Conservation (phyloP, 371 early-diverging fungal genomes). For the Actinomortierella ambigua region DNA sequence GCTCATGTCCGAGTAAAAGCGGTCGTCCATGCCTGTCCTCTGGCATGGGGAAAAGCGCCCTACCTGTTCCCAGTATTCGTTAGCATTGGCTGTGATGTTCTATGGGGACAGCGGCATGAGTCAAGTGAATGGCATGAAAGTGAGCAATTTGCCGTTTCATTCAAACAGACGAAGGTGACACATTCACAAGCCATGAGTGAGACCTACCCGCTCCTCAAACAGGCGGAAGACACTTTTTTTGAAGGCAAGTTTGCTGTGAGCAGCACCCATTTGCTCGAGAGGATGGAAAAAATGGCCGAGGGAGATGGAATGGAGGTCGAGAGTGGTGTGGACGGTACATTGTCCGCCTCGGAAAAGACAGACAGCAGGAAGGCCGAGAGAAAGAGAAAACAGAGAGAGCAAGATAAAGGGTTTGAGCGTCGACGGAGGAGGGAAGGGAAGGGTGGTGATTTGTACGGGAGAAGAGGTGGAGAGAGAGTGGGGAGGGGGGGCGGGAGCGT, state of each 20-base stretch:
- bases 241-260: conserved; percentile 88
- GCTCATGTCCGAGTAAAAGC: neutral
- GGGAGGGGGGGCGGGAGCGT: no score
- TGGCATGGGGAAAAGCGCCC: neutral
- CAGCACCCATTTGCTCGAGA: conserved; percentile 73
- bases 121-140: neutral
- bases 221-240: conserved; percentile 84
- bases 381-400: no score
- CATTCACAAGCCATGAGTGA: neutral
- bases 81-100: conserved; percentile 68
- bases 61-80: conserved; percentile 78
- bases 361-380: no score
- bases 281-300: neutral
- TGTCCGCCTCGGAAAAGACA: no score
- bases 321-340: neutral
- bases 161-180: neutral
- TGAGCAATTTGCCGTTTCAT: neutral
- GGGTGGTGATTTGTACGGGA: no score
- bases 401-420: no score
- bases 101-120: conserved; percentile 27
- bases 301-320: neutral
- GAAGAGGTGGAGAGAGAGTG: no score
- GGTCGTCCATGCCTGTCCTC: neutral
- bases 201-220: conserved; percentile 75
- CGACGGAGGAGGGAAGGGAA: no score